Evolutionary conservation across 345 rosid species (phyloP), one percentile per base, ranked within the genome.

Genomic region (Ceriops decandra): DNA sequence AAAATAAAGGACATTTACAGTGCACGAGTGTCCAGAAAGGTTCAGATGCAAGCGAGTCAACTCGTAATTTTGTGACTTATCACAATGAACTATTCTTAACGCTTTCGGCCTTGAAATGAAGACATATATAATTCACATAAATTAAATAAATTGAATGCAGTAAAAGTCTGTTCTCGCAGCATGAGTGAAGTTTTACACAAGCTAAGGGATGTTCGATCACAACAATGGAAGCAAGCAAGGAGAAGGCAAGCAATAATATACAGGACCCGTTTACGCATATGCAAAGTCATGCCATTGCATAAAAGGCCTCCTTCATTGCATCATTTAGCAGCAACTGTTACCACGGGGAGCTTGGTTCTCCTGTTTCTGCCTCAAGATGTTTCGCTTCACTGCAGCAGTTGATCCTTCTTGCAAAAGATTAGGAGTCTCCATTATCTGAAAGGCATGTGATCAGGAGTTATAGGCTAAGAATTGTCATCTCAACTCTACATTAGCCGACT

Each of bases 351-450:
- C 53, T 46, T 79, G 86, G 62, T 79, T 57, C 70, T 90, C 91
- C 22, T 87, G 83, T 75, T 87, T 88, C 74, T 78, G 95, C 82
- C 86, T 88, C 68, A 86, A 72, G 70, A 80, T 85, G 83, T 84
- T 91, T 66, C 90, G 84, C 89, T 95, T 91, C 47, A 69, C 84
- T 13, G 69, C 84, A 30, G 78, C 84, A 30, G 79, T 85, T 13
- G 95, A 91, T 70, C 96, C 96, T 87, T 91, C 93, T 84, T 88
- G 88, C 82, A 91, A 61, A 68, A 95, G 99, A 80, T 93, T 86
- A 27, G 99, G 99, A 75, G 84, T 74, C 74, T 91, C 93, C 99
- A 88, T 87, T 82, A 95, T 95, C 98, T 93, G 73, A 64, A 49
- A 35, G 22, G 59, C 5, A n/a, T 67, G 17, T 22, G 61, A 24